Percentiles rank a stretch among this genome's conserved stretches.
These are phyloP conservation scores for Melanogaster broomeanus DNA, from an alignment of 768 basidiomycete genomes.

Conservation along the genomic window DNA sequence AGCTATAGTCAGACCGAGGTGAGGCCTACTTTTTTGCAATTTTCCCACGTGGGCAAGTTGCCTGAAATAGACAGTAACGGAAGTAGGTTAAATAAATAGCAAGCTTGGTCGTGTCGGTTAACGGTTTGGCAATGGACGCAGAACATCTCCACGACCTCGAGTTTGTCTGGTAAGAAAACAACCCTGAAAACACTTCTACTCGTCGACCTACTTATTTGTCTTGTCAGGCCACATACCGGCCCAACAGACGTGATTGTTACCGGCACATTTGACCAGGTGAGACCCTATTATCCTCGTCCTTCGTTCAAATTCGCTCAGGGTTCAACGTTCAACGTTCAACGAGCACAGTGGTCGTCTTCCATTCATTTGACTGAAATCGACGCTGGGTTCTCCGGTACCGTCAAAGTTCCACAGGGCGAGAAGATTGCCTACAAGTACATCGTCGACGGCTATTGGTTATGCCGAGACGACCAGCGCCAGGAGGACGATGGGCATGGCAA, in stretches of 20 bases:
- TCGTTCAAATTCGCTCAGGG: slow-evolving; percentile 5
- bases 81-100: slow-evolving; percentile 18
- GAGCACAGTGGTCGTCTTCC: slow-evolving; percentile 59
- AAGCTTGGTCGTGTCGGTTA: slow-evolving; percentile 7
- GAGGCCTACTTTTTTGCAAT: no score
- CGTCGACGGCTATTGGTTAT: slow-evolving; percentile 71
- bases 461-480: slow-evolving; percentile 53
- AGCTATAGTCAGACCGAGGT: no score
- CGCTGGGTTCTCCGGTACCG: slow-evolving; percentile 55
- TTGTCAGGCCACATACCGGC: slow-evolving; percentile 56
- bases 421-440: slow-evolving; percentile 77
- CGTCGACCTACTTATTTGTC: slow-evolving; percentile 1
- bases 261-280: slow-evolving; percentile 77
- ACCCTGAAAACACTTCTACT: slow-evolving; percentile 15
- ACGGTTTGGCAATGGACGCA: slow-evolving; percentile 29
- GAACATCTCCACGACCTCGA: slow-evolving; percentile 50
- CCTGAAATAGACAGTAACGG: no score
- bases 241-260: slow-evolving; percentile 66
- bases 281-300: slow-evolving; percentile 18
- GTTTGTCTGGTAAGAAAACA: slow-evolving; percentile 52
- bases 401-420: slow-evolving; percentile 59
- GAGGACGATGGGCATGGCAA: slow-evolving; percentile 65
- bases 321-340: no score
- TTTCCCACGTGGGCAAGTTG: no score
- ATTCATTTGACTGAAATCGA: slow-evolving; percentile 52